Evolutionary conservation across 2,329 filamentous ascomycete genomes (phyloP).

Genomic region (Pseudopithomyces maydicus): DNA sequence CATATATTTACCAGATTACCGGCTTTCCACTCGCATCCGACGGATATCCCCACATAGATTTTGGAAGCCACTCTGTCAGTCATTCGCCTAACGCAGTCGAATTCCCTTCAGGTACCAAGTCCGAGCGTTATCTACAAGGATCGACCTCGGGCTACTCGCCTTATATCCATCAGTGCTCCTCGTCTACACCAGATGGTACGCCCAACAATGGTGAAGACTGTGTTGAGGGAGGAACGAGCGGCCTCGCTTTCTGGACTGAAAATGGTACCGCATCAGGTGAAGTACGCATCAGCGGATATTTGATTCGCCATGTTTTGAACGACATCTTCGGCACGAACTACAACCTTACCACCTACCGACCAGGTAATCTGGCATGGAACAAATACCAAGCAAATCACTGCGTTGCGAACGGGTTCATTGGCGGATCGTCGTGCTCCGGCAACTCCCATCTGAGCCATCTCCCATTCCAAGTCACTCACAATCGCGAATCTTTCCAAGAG

Average conservation of each 20-base stretch:
- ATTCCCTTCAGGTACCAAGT: conserved; percentile 4
- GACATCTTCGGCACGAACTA: conserved; percentile 6
- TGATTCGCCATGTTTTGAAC: conserved; percentile 7
- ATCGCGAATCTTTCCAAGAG: conserved; percentile 8
- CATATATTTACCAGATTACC: conserved; percentile 12
- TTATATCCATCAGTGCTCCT: conserved; percentile 4
- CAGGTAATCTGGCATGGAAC: conserved; percentile 10
- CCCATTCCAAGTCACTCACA: conserved; percentile 11
- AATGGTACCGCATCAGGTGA: conserved; percentile 8
- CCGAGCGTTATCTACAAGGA: conserved; percentile 3
- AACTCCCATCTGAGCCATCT: conserved; percentile 11
- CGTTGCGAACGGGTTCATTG: conserved; percentile 7
- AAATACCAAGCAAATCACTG: conserved; percentile 11
- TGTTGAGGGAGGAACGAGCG: conserved; percentile 8
- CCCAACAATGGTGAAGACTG: conserved; percentile 5
- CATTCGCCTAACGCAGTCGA: conserved; percentile 11
- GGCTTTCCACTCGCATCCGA: conserved; percentile 5
- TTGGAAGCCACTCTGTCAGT: conserved; percentile 11
- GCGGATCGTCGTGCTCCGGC: conserved; percentile 8
- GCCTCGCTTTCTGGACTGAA: conserved; percentile 9
- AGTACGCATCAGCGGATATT: conserved; percentile 4
- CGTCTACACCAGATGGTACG: neutral
- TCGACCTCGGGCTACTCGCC: neutral
- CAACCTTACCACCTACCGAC: conserved; percentile 11
- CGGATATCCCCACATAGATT: conserved; percentile 9